Percentiles rank a stretch among this genome's conserved stretches.
Evolutionary conservation across 2,329 filamentous ascomycete genomes (phyloP).

Genomic region (Drechslerella coelobrocha): DNA sequence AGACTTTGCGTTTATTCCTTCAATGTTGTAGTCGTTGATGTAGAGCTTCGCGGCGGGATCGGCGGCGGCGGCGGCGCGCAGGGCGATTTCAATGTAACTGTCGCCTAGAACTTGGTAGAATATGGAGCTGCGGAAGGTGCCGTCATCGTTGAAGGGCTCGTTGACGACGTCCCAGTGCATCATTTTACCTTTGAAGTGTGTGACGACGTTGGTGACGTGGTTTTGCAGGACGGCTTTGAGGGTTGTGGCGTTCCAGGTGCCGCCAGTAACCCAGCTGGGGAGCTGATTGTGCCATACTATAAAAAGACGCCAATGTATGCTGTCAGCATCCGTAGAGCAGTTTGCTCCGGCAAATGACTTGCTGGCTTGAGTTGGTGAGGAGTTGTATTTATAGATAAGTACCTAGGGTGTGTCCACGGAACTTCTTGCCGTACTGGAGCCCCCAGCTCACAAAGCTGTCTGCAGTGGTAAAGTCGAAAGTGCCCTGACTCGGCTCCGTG

Average conservation of each 20-base stretch:
- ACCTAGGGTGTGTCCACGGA: constrained; percentile 68
- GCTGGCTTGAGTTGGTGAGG: no score
- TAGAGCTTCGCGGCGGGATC: constrained; percentile 67
- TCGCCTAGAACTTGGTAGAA: constrained; percentile 66
- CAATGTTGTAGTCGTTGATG: constrained; percentile 71
- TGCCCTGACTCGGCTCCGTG: constrained; percentile 62
- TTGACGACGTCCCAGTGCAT: constrained; percentile 73
- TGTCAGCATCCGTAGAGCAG: no score
- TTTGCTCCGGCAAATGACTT: no score
- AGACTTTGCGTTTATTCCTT: constrained; percentile 63
- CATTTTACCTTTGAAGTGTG: constrained; percentile 67
- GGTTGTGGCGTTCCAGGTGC: constrained; percentile 57
- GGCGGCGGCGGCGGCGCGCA: constrained; percentile 65
- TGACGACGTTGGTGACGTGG: constrained; percentile 68
- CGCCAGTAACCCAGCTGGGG: constrained; percentile 51
- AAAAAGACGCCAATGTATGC: no score
- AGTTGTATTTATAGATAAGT: not conserved
- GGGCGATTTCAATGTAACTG: constrained; percentile 67
- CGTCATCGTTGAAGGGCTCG: constrained; percentile 66
- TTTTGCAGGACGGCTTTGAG: constrained; percentile 66
- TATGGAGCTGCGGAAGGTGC: constrained; percentile 63
- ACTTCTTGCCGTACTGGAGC: constrained; percentile 62
- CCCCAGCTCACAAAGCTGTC: constrained; percentile 65
- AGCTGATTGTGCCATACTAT: constrained; percentile 62
- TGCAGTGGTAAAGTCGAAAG: constrained; percentile 67